Evolutionary conservation across 2,329 filamentous ascomycete species (phyloP), one percentile per base, ranked within the genome.

Genomic region (Arthrobotrys iridis): DNA sequence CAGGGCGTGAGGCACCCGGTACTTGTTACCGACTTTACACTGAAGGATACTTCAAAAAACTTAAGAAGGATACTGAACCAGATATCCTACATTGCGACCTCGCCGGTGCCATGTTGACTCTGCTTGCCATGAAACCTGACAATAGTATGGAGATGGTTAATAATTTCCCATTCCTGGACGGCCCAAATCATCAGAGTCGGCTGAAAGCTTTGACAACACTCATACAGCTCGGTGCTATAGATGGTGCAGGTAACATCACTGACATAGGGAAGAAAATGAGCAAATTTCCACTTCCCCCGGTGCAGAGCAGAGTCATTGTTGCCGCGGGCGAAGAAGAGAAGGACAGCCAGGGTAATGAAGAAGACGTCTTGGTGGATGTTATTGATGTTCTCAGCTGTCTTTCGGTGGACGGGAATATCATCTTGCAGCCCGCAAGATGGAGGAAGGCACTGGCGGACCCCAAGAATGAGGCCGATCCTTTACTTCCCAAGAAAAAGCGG

Each of bases 61-160:
- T 97, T 4, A 87, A 91, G 46, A 88, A 92, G 68, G 87, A 90
- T 0, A 93, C 93, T 52, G 87, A 89, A 0, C 94, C 95, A 0
- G 95, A 99, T 81, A 97, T 99, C 8, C 83, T 97, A 8, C 88
- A 95, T 18, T 96, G 92, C 80, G 94, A 99, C 81, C 87, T 98
- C 4, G 88, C 93, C 18, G 90, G 93, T 33, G 91, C 94, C 0
- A 86, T 97, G 0, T 84, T 99, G 7, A 96, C 92, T 0, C 96
- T 99, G 91, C 97, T 97, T 82, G 93, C 94, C 0, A 55, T 37
- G 18, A 37, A 37, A 22, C 7, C 50, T 11, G 30, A 55, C 13
- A 88, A 93, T 63, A 93, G 93, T 0, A 89, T 98, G 10, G 86
- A 91, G 24, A 90, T 98, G 80, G 87, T 97, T 1, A 84, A 93